These are phyloP conservation scores for Asterochloris sp. DNA, from an alignment of 139 green algal genomes.

Conservation along the genomic window DNA sequence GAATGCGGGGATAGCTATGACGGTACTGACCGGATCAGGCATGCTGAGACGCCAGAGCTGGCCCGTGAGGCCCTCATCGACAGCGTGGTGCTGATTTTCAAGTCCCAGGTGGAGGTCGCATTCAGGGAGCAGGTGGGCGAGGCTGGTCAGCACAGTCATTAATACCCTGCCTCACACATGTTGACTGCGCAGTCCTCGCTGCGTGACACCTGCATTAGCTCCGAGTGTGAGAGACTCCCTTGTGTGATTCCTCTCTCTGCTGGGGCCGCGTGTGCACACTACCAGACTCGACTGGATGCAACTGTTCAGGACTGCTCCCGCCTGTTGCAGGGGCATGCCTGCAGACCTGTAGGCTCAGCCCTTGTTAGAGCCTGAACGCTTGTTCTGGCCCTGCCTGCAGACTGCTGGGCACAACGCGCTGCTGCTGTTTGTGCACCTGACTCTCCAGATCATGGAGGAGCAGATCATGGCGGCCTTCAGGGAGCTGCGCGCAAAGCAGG, in stretches of 20 bases:
- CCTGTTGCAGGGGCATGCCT: too few species aligned
- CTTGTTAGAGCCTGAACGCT: background rate
- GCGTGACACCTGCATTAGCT: too few species aligned
- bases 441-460: slow-evolving; percentile 43
- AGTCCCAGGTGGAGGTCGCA: slow-evolving; percentile 47
- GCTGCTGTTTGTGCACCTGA: slow-evolving; percentile 44
- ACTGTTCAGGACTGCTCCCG: too few species aligned
- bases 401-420: slow-evolving; percentile 52
- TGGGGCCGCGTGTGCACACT: too few species aligned
- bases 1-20: slow-evolving; percentile 12
- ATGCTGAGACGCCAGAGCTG: slow-evolving; percentile 55
- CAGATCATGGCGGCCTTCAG: slow-evolving; percentile 35
- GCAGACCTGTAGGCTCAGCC: too few species aligned
- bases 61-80: slow-evolving; percentile 45
- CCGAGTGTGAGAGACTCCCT: too few species aligned
- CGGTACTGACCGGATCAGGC: slow-evolving; percentile 24
- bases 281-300: too few species aligned
- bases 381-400: slow-evolving; percentile 1
- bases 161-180: too few species aligned
- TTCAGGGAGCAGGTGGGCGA: slow-evolving; percentile 31
- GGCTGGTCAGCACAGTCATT: too few species aligned
- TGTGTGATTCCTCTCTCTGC: too few species aligned
- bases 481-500: slow-evolving; percentile 36
- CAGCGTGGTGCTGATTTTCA: slow-evolving; percentile 47
- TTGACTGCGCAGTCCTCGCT: too few species aligned